phyloP scores from a whole-genome alignment of 1,284 basidiomycete genomes.

The Cryptococcus sp. region DNA sequence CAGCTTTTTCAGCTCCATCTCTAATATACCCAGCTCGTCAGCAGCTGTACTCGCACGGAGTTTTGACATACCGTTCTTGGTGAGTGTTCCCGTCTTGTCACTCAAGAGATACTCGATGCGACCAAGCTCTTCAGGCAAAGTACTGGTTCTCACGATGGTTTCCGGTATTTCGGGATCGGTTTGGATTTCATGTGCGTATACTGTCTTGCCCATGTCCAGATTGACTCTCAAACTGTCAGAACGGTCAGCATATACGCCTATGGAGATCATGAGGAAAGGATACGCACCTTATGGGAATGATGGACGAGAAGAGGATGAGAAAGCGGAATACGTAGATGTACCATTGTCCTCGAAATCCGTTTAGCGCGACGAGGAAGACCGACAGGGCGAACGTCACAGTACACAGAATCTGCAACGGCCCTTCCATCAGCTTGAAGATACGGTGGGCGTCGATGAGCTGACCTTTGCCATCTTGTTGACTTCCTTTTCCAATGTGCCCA shows the following conservation, averaged over 20 bases:
- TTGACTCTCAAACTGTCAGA: slow-evolving; percentile 84
- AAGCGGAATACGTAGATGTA: slow-evolving; percentile 96
- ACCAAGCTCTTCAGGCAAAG: slow-evolving; percentile 94
- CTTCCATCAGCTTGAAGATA: not conserved
- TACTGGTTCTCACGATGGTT: slow-evolving; percentile 95
- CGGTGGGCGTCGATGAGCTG: slow-evolving; percentile 15
- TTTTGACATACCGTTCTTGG: slow-evolving; percentile 78
- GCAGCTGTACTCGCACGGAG: not conserved
- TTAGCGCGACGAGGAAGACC: slow-evolving; percentile 86
- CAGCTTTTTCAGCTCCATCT: slow-evolving; percentile 98
- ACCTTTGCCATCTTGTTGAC: slow-evolving; percentile 96
- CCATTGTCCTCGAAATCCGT: slow-evolving; percentile 95
- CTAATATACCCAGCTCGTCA: slow-evolving; percentile 54
- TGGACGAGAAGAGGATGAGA: slow-evolving; percentile 95
- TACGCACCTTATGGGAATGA: slow-evolving; percentile 94
- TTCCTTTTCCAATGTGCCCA: slow-evolving; percentile 88
- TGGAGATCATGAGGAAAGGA: not conserved
- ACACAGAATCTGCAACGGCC: slow-evolving; percentile 74
- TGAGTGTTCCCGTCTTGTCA: slow-evolving; percentile 97
- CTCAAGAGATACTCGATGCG: slow-evolving; percentile 93
- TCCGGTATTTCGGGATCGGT: slow-evolving; percentile 87
- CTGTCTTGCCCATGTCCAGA: slow-evolving; percentile 98
- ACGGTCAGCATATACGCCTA: not conserved
- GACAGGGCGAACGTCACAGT: slow-evolving; percentile 91
- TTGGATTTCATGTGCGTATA: slow-evolving; percentile 95